Evolutionary conservation across 306 rosid species (phyloP), one percentile per base, ranked within the genome.

Genomic region (Quercus engelmannii): DNA sequence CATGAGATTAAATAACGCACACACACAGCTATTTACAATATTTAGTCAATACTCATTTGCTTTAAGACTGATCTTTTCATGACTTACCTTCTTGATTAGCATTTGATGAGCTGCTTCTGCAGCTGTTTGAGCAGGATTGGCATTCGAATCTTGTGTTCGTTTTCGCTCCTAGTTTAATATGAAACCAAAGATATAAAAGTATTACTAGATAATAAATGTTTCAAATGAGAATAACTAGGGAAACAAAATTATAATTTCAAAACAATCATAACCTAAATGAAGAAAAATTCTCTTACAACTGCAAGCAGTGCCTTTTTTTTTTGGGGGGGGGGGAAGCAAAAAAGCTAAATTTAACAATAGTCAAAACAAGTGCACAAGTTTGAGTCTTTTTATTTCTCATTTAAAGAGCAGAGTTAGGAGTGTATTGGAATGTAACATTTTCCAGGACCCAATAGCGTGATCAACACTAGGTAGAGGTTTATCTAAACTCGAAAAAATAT

Each of bases 71-170:
- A 11, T 65, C 61, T 4, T 71, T 80, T 14, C 31, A 71, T 33
- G 74, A 76, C 74, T 81, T 77, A 91, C 97, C 94, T 91, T 92
- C 62, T 83, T 84, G 76, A 73, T 84, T 72, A 88, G 78, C 92
- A 88, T 89, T 80, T 85, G 90, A 46, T 87, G 84, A 41, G 92
- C 72, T 30, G 94, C 92, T 82, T 89, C 98, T 11, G 83, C 89
- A 74, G 96, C 90, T n/a, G 96, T 89, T 84, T 90, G 90, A 76
- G 94, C 97, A 80, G 95, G 91, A 82, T 85, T 86, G 58, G 86
- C 88, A 80, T 87, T 82, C 10, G 79, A 78, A 80, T 85, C 82
- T 62, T 80, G 89, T 84, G 59, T 86, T 35, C 81, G 80, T 62
- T 79, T 87, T 79, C 76, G 76, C 85, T 89, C 94, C 96, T 91